These are phyloP conservation scores for Paraurostyla sp. DNA, from an alignment of 73 alveolate genomes.

Conservation along the genomic window DNA sequence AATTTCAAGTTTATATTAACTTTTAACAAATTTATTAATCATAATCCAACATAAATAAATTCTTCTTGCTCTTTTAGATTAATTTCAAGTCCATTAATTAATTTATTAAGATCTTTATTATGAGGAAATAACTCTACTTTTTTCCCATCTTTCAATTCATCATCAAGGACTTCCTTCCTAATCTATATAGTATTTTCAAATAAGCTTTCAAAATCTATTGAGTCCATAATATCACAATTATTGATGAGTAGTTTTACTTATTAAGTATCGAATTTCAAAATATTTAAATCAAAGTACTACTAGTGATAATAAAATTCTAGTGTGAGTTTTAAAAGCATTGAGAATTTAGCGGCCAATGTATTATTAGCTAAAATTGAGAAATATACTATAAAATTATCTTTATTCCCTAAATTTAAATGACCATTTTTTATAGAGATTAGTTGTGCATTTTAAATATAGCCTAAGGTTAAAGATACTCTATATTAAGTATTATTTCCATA, in stretches of 20 bases:
- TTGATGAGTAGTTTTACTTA: background rate
- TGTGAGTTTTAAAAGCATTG: background rate
- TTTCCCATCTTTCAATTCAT: background rate
- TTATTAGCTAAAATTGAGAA: background rate
- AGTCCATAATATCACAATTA: background rate
- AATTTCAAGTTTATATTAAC: background rate
- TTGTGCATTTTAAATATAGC: no score
- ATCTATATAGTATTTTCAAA: background rate
- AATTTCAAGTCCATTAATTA: background rate
- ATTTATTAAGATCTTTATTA: background rate
- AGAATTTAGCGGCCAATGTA: background rate
- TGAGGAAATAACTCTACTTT: background rate
- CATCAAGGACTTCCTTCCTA: background rate
- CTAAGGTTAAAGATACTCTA: no score
- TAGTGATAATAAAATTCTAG: background rate
- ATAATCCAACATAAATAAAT: background rate
- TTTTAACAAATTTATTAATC: background rate
- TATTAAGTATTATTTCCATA: background rate
- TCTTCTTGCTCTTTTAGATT: background rate
- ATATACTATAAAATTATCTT: background rate
- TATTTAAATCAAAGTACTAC: background rate
- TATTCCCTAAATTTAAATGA: background rate
- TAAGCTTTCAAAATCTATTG: background rate
- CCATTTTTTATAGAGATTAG: no score
- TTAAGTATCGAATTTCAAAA: background rate